Base-by-base conservation (phyloP, 1,139 yeast species). In the Suhomyces coccinellae region DNA sequence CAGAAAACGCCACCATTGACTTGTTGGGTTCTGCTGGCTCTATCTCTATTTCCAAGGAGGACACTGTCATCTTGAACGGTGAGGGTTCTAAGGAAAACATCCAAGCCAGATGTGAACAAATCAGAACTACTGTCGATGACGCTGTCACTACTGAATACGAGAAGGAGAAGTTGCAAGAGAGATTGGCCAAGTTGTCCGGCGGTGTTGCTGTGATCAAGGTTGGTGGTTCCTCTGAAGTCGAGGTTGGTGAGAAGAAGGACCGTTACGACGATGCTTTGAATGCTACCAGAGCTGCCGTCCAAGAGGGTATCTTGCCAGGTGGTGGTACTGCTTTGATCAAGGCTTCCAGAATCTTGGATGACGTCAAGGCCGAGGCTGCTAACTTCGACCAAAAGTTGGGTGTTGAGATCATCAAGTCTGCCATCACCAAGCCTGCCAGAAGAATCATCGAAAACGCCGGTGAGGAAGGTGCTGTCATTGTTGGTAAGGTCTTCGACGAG, bases 221-320 rank as follows among this genome's bases (percentile, higher is more conserved):
- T 52, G 99, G 99, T 69, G 99, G 99, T 59, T 73, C 99, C 44
- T 89, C 97, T 22, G 99, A 93, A 75, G 90, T 93, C 58, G 99
- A 93, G 77, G 99, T 93, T 57, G 96, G 98, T 66, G 99, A 93
- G 79, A 95, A 93, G 96, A 93, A 93, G 79, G 99, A 93, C 71
- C 90, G 99, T 77, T 95, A 91, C 66, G 99, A 95, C 62, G 99
- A 93, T 76, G 99, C 99, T 40, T 82, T 93, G 66, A 93, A 95
- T 69, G 99, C 99, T 49, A 95, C 99, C 48, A 90, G 99, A 77
- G 99, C 99, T 57, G 99, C 99, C 53, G 99, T 93, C 54, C 96
- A 93, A 75, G 99, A 93, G 73, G 99, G 99, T 77, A 93, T 95
- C 65, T 81, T 93, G 59, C 99, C 99, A 67, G 99, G 99, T 77